A percentile compares a stretch with the other conserved stretches of the same genome.
These are phyloP conservation scores for Spencermartinsiella europaea DNA, from an alignment of 805 yeast species.

Conservation along the genomic window DNA sequence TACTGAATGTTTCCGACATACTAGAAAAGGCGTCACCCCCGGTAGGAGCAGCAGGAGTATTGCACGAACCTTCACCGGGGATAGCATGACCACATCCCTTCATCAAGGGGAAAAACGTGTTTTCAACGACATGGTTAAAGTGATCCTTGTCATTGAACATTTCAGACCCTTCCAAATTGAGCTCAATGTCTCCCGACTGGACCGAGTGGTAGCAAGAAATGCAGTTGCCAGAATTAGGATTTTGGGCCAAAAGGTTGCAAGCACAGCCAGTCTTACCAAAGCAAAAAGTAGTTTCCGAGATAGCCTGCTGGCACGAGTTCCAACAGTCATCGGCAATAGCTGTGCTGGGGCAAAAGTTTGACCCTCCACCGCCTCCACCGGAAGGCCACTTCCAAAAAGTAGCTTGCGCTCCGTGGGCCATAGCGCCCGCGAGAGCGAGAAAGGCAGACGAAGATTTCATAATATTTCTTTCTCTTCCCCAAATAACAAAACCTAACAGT, in stretches of 20 bases:
- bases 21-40: not conserved
- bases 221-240: constrained; percentile 16
- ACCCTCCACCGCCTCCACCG: constrained; percentile 7
- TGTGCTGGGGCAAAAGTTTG: not conserved
- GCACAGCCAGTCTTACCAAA: constrained; percentile 13
- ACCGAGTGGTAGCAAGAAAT: constrained; percentile 16
- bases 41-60: constrained; percentile 9
- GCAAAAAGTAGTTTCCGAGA: constrained; percentile 11
- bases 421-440: not conserved
- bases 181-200: constrained; percentile 7
- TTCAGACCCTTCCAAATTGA: constrained; percentile 15
- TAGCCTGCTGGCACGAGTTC: constrained; percentile 16
- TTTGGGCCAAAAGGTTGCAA: constrained; percentile 11
- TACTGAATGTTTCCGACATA: not conserved
- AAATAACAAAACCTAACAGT: too few species aligned
- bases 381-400: constrained; percentile 6
- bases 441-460: too few species aligned
- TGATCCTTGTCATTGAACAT: constrained; percentile 13
- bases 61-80: not conserved
- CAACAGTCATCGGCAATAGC: constrained; percentile 13
- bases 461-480: too few species aligned
- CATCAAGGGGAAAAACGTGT: constrained; percentile 17
- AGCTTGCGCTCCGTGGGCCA: not conserved
- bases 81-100: constrained; percentile 12
- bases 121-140: constrained; percentile 19